Base-by-base conservation (phyloP, 2,329 filamentous ascomycete species). In the Diplodia sapinea region DNA sequence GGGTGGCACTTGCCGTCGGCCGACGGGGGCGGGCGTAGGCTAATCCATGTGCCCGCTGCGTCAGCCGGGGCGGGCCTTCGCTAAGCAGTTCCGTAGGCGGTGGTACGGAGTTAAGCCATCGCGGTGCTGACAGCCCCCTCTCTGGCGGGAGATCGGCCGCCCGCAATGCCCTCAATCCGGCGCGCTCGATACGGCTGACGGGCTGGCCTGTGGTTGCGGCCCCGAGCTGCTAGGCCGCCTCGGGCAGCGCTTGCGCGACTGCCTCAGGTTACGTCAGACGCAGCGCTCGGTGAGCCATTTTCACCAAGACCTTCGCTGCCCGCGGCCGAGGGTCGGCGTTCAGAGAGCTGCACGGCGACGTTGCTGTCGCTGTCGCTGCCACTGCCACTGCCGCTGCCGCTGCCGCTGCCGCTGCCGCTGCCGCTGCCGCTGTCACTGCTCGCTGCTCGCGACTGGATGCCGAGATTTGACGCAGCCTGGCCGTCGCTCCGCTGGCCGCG, bases 1-100 rank as follows among this genome's bases (percentile, higher is more conserved):
- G 54, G 11, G 59, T 63, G 59, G 59, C 47, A 63, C 43, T 51
- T 63, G 59, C 59, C 59, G 59, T 63, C 59, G 59, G 59, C 59
- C 59, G 59, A 63, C 59, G 13, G 23, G 56, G 51, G 26, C 26
- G 40, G 17, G 33, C 54, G 40, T 55, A 29, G 26, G 26, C 12
- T 20, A n/a, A 26, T 11, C 33, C 29, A 59, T 26, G 15, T 59
- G 56, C 56, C 56, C 57, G 57, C 57, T 62, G 43, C 49, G 57
- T 62, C 40, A 62, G 57, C 57, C 31, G 43, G 43, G 57, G 57
- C 57, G 57, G 47, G 43, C 59, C 29, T 38, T 63, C 59, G 59
- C 59, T 63, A 63, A 63, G 59, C 59, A 33, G 29, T 23, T 50
- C 47, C 43, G 43, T 12, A n/a, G 17, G 43, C 8, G 17, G 59